Evolutionary conservation across 345 rosid species (phyloP), one percentile per base, ranked within the genome.

Genomic region (Hevea brasiliensis): DNA sequence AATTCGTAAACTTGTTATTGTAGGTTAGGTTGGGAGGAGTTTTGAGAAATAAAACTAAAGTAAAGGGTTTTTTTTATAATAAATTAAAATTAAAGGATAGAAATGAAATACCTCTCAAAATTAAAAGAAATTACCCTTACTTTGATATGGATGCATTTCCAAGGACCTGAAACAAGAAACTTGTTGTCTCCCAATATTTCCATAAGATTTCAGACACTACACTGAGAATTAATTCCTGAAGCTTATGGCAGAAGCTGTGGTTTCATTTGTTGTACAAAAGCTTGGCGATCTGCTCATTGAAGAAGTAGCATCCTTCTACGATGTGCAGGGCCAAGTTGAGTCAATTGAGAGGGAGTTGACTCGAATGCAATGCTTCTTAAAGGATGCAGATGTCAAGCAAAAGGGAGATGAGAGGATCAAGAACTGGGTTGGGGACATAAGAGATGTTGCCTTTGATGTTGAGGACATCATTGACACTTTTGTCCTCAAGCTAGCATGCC

Each of bases 381-480:
- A 73, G 17, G 74, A 69, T 57, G 81, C 77, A 69, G 81, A 78
- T 40, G 67, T 64, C 42, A 70, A 65, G 57, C 71, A 64, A 23
- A 59, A 73, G 24, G 48, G 67, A n/a, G 77, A 78, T 64, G 67
- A 37, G 27, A 59, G 81, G 41, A 63, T 73, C 18, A 37, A 67
- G 65, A 78, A 78, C 3, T 69, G 81, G 77, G 71, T 78, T 1
- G 59, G 74, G 24, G 68, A 78, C 15, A 65, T 73, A 14, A 63
- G 77, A 69, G 71, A 69, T 55, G 61, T 64, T 40, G 74, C 81
- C 64, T 78, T 64, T 41, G 72, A 73, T 27, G 44, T 69, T 47
- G 74, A 73, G 20, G 81, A 78, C 73, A 71, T 66, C 24, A 73
- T 78, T 1, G 81, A 78, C 45, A 64, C 35, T 32, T 74, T 56